Base-by-base conservation (phyloP, 768 basidiomycete genomes). In the Mrakia blollopis region DNA sequence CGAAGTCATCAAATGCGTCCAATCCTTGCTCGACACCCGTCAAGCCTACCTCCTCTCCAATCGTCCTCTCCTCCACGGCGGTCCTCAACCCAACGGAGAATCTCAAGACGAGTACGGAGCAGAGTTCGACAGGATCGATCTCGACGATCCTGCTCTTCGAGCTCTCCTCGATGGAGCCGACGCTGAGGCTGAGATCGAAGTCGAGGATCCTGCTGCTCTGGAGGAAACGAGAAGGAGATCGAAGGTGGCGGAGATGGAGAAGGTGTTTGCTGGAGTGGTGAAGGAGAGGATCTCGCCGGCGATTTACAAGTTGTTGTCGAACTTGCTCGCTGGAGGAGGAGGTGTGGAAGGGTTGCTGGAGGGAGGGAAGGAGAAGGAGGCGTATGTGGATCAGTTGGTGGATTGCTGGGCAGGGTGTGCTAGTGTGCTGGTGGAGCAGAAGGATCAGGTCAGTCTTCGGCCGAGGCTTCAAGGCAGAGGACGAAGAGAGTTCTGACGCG, bases 341-440 rank as follows among this genome's bases (percentile, higher is more conserved):
- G 86, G 92, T 14, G 80, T 88, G 18, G 86, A 90, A 8, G 86
- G 87, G 78, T 87, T 87, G 74, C 81, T 84, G 35, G 79, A 84
- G 75, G 83, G 84, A 80, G 87, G 88, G 28, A 39, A 82, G 71
- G 63, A 47, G 18, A 50, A 61, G 52, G 76, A 81, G 50, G 78
- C 78, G 39, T 86, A 87, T 70, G 86, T 88, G 37, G 88, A 88
- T 79, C 81, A 83, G 37, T 88, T 91, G 86, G 85, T 92, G 44
- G 87, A 88, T 74, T 90, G 89, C 79, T 94, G 92, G 91, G 85
- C 91, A 10, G 88, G 89, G 7, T 92, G 90, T 79, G 89, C 88
- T 0, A 86, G 86, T 74, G 86, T 92, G 25, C 80, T 89, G 23
- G 87, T 91, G 9, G 87, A 87, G 79, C 88, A 88, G 75, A 82